Evolutionary conservation across 352 stramenopile genomes (phyloP).

Genomic region (Phytophthora pistaciae): DNA sequence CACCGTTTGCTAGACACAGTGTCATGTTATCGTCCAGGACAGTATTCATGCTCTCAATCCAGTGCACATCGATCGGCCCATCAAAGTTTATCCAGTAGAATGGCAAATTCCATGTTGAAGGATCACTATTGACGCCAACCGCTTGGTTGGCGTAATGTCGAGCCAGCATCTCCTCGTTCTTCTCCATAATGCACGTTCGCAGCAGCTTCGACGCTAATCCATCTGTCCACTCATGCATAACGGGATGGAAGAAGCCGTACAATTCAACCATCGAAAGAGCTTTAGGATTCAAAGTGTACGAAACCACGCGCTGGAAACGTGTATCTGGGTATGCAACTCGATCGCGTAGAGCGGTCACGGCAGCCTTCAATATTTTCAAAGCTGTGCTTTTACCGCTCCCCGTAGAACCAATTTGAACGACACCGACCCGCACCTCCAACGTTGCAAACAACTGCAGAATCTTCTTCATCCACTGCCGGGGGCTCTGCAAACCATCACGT

Average conservation of each 20-base stretch:
- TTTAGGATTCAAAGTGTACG: conserved; percentile 83
- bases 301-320: conserved; percentile 66
- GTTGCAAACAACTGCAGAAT: conserved; percentile 94
- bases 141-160: conserved; percentile 27
- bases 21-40: conserved; percentile 94
- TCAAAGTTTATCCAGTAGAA: conserved; percentile 91
- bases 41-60: conserved; percentile 91
- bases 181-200: conserved; percentile 75
- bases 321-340: conserved; percentile 51
- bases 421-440: conserved; percentile 91
- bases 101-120: conserved; percentile 25
- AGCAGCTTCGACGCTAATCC: conserved; percentile 81
- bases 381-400: conserved; percentile 81
- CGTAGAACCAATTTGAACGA: conserved; percentile 80
- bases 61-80: conserved; percentile 83
- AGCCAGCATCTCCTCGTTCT: conserved; percentile 59
- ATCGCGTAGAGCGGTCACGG: conserved; percentile 62
- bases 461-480: conserved; percentile 86
- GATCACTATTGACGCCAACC: conserved; percentile 32
- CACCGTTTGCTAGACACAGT: conserved; percentile 90
- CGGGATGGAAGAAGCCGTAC: conserved; percentile 88
- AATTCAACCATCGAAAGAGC: conserved; percentile 82
- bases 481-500: conserved; percentile 62
- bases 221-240: conserved; percentile 87
- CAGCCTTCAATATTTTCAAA: conserved; percentile 52